Conservation (phyloP, 2,329 filamentous ascomycete species). For the Didymella sp. region DNA sequence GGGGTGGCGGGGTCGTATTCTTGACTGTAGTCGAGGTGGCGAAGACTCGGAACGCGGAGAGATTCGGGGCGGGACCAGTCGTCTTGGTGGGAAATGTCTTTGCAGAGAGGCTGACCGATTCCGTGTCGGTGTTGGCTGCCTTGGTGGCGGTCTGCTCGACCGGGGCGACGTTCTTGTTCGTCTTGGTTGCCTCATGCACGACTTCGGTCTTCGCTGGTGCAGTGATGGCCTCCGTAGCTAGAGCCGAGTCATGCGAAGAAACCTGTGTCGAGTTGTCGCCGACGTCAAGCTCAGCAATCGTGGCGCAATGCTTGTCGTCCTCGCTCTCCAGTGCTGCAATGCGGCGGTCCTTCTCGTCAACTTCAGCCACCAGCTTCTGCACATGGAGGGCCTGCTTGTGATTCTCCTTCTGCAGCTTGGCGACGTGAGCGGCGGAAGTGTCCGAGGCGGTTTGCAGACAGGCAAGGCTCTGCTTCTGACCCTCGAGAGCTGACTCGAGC, state of each 20-base stretch:
- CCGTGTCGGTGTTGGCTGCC: too few species aligned
- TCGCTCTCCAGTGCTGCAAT: constrained; percentile 23
- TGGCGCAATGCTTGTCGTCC: constrained; percentile 15
- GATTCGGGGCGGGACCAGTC: constrained; percentile 3
- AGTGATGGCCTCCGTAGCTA: background rate
- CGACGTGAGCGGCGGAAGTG: constrained; percentile 2
- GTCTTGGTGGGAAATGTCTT: background rate
- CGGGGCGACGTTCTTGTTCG: background rate
- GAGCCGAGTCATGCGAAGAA: background rate
- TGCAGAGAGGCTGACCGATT: background rate
- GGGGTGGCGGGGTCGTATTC: constrained; percentile 25
- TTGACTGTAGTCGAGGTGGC: constrained; percentile 30
- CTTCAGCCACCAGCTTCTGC: constrained; percentile 23
- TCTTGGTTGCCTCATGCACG: background rate
- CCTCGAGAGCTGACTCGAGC: constrained; percentile 13
- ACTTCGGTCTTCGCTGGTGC: background rate
- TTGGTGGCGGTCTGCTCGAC: background rate
- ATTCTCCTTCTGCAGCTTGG: constrained; percentile 14
- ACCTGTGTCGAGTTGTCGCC: background rate
- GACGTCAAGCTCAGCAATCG: constrained; percentile 20
- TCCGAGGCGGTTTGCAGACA: constrained; percentile 10
- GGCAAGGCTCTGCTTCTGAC: constrained; percentile 11
- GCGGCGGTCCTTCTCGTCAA: constrained; percentile 26
- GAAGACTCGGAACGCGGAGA: constrained; percentile 19
- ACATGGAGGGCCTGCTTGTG: constrained; percentile 19